These are phyloP conservation scores for Fusarium chlamydosporum DNA, from an alignment of 2,329 filamentous ascomycete genomes.

Conservation along the genomic window DNA sequence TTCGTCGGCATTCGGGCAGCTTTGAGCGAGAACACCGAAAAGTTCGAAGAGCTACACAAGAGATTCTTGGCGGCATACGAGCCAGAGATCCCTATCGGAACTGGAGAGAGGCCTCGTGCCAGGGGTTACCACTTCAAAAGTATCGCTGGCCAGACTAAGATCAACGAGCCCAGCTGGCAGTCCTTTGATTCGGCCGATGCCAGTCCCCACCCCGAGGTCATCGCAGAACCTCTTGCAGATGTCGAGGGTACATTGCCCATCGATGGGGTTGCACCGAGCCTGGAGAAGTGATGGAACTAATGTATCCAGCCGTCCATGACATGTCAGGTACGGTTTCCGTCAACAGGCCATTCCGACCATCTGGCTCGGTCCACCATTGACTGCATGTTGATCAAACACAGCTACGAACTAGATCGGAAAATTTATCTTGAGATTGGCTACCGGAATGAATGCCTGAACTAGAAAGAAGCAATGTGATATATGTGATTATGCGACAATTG, in stretches of 20 bases:
- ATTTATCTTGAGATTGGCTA: background rate
- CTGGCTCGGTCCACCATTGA: slow-evolving; percentile 34
- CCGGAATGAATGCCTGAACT: background rate
- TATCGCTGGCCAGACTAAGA: slow-evolving; percentile 73
- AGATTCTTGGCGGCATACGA: slow-evolving; percentile 73
- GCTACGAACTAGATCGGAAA: background rate
- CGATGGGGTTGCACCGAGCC: slow-evolving; percentile 63
- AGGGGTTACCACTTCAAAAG: slow-evolving; percentile 87
- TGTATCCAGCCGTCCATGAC: slow-evolving; percentile 30
- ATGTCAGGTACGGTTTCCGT: slow-evolving; percentile 36
- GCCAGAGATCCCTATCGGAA: slow-evolving; percentile 77
- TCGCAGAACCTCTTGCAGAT: slow-evolving; percentile 41
- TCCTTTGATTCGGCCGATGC: slow-evolving; percentile 59
- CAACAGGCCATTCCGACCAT: slow-evolving; percentile 24
- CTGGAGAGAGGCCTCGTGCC: slow-evolving; percentile 82
- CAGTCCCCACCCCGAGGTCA: slow-evolving; percentile 32
- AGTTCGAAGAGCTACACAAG: slow-evolving; percentile 69
- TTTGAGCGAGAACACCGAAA: slow-evolving; percentile 67
- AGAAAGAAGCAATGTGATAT: background rate
- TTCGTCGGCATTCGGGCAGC: slow-evolving; percentile 78
- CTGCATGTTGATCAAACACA: slow-evolving; percentile 12
- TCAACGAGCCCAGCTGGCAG: slow-evolving; percentile 77
- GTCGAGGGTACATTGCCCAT: slow-evolving; percentile 64
- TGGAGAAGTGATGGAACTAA: slow-evolving; percentile 62
- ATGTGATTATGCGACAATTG: no score